A percentile compares a stretch with the other conserved stretches of the same genome.
Conservation (phyloP, 495 filamentous ascomycete species). For the Penicillium paradoxum region DNA sequence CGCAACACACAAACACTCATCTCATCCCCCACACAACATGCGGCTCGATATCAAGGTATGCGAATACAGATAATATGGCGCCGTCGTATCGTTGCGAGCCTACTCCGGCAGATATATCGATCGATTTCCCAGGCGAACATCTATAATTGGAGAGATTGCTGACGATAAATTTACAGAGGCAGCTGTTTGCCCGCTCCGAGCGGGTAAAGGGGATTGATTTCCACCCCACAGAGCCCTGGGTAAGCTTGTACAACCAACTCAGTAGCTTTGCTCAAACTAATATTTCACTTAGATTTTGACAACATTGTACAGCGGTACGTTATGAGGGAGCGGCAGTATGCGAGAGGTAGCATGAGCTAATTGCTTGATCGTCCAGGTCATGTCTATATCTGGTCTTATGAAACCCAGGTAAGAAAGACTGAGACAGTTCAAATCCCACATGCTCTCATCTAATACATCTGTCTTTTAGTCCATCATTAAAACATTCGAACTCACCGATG, state of each 20-base stretch:
- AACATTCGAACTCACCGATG: slow-evolving; percentile 98
- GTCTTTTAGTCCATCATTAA: slow-evolving; percentile 75
- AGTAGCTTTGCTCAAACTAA: slow-evolving; percentile 22
- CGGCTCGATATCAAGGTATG: slow-evolving; percentile 88
- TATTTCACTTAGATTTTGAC: slow-evolving; percentile 65
- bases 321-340: background rate
- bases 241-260: slow-evolving; percentile 28
- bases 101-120: background rate
- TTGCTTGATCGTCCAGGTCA: slow-evolving; percentile 54
- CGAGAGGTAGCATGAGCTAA: slow-evolving; percentile 23
- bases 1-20: slow-evolving; percentile 37
- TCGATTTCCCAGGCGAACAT: slow-evolving; percentile 17
- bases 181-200: slow-evolving; percentile 79
- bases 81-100: background rate
- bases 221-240: slow-evolving; percentile 93
- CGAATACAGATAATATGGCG: slow-evolving; percentile 18
- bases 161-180: slow-evolving; percentile 49
- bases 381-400: slow-evolving; percentile 99
- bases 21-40: slow-evolving; percentile 57
- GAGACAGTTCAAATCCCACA: background rate
- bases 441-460: slow-evolving; percentile 7
- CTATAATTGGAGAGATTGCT: slow-evolving; percentile 15
- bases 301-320: slow-evolving; percentile 87
- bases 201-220: slow-evolving; percentile 98
- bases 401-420: slow-evolving; percentile 71